Evolutionary conservation across 169 alveolate species (phyloP).

Genomic region (Neospora caninum): DNA sequence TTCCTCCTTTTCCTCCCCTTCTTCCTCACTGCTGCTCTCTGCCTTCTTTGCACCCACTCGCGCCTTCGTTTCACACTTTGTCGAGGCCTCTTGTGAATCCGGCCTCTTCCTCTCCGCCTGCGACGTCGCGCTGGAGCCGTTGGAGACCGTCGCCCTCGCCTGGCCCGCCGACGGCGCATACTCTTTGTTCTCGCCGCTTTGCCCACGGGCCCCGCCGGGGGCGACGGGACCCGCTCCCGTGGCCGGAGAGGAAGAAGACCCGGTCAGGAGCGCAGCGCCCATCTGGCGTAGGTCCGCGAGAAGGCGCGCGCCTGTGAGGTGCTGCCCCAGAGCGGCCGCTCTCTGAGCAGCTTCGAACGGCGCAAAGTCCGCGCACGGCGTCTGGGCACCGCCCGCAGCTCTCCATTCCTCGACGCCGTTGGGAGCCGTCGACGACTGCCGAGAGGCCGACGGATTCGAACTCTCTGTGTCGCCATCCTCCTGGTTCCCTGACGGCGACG

Average conservation of each 20-base stretch:
- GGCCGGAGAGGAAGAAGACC: background rate
- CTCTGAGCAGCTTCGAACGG: background rate
- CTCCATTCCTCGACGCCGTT: background rate
- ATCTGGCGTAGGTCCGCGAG: background rate
- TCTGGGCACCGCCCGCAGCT: background rate
- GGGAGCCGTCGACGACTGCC: no score
- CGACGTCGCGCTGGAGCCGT: background rate
- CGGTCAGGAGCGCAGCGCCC: background rate
- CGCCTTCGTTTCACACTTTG: background rate
- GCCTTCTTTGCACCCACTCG: background rate
- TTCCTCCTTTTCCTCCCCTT: constrained; percentile 26
- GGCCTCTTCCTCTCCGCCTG: background rate
- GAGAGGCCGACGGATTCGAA: no score
- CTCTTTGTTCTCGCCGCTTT: background rate
- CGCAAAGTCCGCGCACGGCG: background rate
- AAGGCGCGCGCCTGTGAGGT: background rate
- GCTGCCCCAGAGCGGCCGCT: background rate
- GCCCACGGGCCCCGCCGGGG: background rate
- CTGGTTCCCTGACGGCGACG: no score
- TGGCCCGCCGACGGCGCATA: background rate
- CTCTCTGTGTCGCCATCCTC: no score
- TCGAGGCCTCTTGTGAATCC: background rate
- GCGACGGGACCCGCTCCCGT: background rate
- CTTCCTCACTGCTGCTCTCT: background rate
- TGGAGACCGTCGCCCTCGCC: background rate